Evolutionary conservation across 441 rosid species (phyloP), one percentile per base, ranked within the genome.

Genomic region (Syzygium syzygioides): DNA sequence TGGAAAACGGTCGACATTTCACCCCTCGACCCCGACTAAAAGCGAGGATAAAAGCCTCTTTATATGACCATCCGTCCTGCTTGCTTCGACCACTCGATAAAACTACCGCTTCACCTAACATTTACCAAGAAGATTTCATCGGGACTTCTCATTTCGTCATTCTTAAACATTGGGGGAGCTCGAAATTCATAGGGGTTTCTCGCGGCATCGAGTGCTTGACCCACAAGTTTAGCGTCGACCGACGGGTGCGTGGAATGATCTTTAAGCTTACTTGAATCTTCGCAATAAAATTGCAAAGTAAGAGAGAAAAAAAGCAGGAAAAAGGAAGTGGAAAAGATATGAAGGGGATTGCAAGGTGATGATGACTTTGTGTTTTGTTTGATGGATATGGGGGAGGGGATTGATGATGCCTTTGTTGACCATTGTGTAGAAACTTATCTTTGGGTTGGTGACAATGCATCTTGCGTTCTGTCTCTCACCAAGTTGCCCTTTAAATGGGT

Each of bases 1-100:
- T 71, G 2, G 28, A 19, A 41, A 41, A 41, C 45, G 45, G 7
- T 41, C 45, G 7, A 41, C 45, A 41, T 41, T 41, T 41, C 45
- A 41, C 45, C 45, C 45, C 7, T 6, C 45, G 7, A 41, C 45
- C 7, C 45, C 45, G 45, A 41, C 45, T 41, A 41, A 41, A 41
- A 41, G 45, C 45, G 45, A 41, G 45, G 45, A 41, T 41, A 41
- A 41, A 41, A 41, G 45, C 45, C 45, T 41, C 45, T 41, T 41
- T 45, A 45, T 45, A 45, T 45, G 48, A 7, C 48, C 48, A 45
- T 45, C 48, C 9, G 66, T 60, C 79, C 48, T 14, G 1, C 79
- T 3, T 0, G 41, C 20, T 2, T 2, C 2, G 6, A 3, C 9
- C 15, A 12, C 5, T 8, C 28, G 41, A 11, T 25, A 0, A 71